Evolutionary conservation across 805 yeast species (phyloP), one percentile per base, ranked within the genome.

Genomic region (Ogataea philodendri): DNA sequence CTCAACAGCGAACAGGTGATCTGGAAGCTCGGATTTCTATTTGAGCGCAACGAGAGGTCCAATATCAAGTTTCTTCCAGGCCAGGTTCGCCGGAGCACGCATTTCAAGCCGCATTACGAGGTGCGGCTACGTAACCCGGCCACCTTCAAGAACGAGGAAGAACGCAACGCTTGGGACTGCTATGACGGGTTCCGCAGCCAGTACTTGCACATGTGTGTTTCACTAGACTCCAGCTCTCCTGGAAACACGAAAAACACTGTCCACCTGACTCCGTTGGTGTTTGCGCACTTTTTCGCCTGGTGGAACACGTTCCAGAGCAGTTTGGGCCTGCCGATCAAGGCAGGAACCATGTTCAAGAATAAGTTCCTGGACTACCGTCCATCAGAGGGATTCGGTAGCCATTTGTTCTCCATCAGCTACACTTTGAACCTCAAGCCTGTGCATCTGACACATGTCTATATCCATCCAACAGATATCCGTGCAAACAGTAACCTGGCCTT

Each of bases 231-330:
- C 6, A 59, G 30, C 45, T 18, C 40, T 39, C 8, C 66, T 25
- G 14, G 44, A 11, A 35, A 32, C 3, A 58, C 77, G 8, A 78
- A 79, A 48, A 90, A 89, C 60, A 69, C 88, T 1, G 70, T 84
- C 28, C 95, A 89, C 54, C 61, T 90, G 34, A 70, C 88, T 3
- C 95, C 96, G 2, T 66, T 65, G 4, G 72, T 80, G 0, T 68
- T 90, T 46, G 55, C 63, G 6, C 83, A 78, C 41, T 88, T 93
- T 62, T 78, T 77, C 51, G 54, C 59, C 4, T 93, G 97, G 97
- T 89, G 96, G 95, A 61, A 63, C 21, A 71, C 84, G 46, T 90
- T 90, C 59, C 73, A 81, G n/a, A 81, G 90, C 16, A 79, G 81
- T 37, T 69, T 83, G 47, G 77, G 87, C 34, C 65, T 89, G 14